Percentiles rank a stretch among this genome's conserved stretches.
phyloP scores from a whole-genome alignment of 306 rosid species.

The Mimosa pudica region DNA sequence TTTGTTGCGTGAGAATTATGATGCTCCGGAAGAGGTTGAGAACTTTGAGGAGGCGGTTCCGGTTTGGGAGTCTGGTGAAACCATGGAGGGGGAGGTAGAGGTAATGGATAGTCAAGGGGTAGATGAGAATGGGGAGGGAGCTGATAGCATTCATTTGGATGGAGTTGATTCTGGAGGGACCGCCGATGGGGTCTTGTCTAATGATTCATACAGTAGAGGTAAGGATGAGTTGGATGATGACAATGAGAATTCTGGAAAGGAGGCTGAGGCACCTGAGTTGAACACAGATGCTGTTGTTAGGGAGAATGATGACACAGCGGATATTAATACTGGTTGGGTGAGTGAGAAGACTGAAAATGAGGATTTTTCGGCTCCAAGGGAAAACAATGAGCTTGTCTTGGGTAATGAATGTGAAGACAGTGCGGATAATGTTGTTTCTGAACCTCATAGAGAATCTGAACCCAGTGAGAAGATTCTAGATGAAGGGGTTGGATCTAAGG shows the following conservation, averaged over 20 bases:
- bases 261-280: slow-evolving; percentile 36
- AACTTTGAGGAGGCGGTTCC: slow-evolving; percentile 58
- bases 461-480: slow-evolving; percentile 34
- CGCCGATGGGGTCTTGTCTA: slow-evolving; percentile 31
- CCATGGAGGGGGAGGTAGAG: slow-evolving; percentile 15
- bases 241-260: slow-evolving; percentile 46
- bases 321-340: slow-evolving; percentile 24
- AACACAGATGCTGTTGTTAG: slow-evolving; percentile 35
- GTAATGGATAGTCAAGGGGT: slow-evolving; percentile 30
- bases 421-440: slow-evolving; percentile 39
- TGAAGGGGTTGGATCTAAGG: slow-evolving; percentile 38
- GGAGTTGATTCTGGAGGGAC: slow-evolving; percentile 49
- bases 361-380: slow-evolving; percentile 39
- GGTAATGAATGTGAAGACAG: slow-evolving; percentile 41
- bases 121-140: slow-evolving; percentile 11
- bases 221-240: slow-evolving; percentile 32
- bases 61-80: neutral
- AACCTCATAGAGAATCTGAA: slow-evolving; percentile 44
- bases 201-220: slow-evolving; percentile 30
- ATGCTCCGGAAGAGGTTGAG: slow-evolving; percentile 40
- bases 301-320: slow-evolving; percentile 41
- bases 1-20: slow-evolving; percentile 35
- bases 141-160: slow-evolving; percentile 17
- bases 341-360: slow-evolving; percentile 46
- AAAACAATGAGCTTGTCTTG: slow-evolving; percentile 28